These are phyloP conservation scores for Aureobasidium uvarum DNA, from an alignment of 2,329 filamentous ascomycete genomes.

Conservation along the genomic window DNA sequence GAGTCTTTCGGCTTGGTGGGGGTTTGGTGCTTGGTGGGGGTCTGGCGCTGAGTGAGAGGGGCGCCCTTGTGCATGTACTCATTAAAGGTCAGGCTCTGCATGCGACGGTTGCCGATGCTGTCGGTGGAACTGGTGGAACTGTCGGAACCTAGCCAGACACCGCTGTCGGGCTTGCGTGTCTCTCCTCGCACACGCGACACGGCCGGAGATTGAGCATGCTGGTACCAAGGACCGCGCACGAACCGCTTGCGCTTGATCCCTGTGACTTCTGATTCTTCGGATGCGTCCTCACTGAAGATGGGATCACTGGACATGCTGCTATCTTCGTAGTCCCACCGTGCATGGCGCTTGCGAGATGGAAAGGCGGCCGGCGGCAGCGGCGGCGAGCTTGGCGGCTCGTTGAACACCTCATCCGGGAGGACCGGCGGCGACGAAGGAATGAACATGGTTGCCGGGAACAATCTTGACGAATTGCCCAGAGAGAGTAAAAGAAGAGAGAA, in stretches of 20 bases:
- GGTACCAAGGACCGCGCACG: conserved; percentile 66
- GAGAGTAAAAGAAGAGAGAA: conserved; percentile 1
- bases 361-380: conserved; percentile 23
- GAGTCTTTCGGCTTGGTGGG: conserved; percentile 12
- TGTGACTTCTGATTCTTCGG: conserved; percentile 59
- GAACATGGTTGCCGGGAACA: conserved; percentile 19
- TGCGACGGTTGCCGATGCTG: conserved; percentile 24
- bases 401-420: conserved; percentile 20
- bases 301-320: conserved; percentile 63
- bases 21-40: background rate
- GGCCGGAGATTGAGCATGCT: conserved; percentile 29
- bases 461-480: conserved; percentile 4
- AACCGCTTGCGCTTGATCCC: conserved; percentile 58
- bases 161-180: conserved; percentile 65
- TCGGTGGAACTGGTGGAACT: conserved; percentile 34
- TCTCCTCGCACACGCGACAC: conserved; percentile 34
- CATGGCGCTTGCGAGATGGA: conserved; percentile 35
- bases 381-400: conserved; percentile 27
- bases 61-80: conserved; percentile 20
- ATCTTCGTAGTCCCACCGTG: conserved; percentile 33
- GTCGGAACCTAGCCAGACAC: conserved; percentile 67
- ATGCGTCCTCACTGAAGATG: conserved; percentile 66
- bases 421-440: conserved; percentile 28
- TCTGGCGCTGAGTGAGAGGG: background rate
- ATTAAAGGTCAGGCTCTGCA: conserved; percentile 23